A percentile compares a stretch with the other conserved stretches of the same genome.
Conservation (phyloP, 1,284 basidiomycete species). For the Inonotus obliquus region DNA sequence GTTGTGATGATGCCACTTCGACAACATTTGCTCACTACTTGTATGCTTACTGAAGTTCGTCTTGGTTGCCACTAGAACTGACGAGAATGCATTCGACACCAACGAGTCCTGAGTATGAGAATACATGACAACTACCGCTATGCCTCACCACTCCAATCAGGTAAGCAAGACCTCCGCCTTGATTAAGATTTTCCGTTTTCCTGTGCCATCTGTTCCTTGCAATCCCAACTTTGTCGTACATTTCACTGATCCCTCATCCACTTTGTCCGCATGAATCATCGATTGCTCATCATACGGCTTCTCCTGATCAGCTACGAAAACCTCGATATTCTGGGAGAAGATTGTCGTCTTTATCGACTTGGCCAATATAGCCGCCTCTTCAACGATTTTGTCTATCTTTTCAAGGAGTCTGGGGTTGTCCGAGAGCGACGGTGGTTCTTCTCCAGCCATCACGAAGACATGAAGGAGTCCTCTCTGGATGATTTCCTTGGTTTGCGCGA, state of each 20-base stretch:
- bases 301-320: not conserved
- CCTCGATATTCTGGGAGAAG: conserved; percentile 5
- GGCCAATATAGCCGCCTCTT: not conserved
- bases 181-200: not conserved
- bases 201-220: not conserved
- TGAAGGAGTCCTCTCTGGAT: not conserved
- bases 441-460: not conserved
- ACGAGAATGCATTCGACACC: too few relatives aligned
- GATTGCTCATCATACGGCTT: not conserved
- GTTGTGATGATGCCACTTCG: too few relatives aligned
- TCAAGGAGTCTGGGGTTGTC: not conserved
- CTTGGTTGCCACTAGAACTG: too few relatives aligned
- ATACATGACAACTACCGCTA: not conserved
- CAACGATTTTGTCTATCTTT: not conserved
- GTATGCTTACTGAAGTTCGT: too few relatives aligned
- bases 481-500: not conserved
- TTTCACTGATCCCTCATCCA: not conserved
- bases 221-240: conserved; percentile 1
- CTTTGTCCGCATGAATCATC: not conserved
- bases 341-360: not conserved
- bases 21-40: too few relatives aligned
- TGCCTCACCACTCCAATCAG: not conserved
- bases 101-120: too few relatives aligned
- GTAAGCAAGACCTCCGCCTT: conserved; percentile 5
- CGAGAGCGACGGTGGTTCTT: not conserved